These are phyloP conservation scores for Populus alba DNA, from an alignment of 345 rosid species.

Conservation along the genomic window DNA sequence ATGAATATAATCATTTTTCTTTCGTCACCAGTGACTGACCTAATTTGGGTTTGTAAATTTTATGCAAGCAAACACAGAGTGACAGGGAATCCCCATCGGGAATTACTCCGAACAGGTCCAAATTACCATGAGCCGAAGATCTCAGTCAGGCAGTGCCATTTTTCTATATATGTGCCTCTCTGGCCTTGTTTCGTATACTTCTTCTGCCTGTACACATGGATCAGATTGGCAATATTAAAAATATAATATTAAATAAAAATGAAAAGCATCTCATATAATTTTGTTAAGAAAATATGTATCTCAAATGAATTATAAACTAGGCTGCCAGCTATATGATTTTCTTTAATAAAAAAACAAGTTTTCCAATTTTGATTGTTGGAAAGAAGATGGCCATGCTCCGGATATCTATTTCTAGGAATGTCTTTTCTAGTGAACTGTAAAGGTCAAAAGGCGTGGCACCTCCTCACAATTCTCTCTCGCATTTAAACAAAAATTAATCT, in stretches of 20 bases:
- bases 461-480: no score
- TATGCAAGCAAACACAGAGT: neutral
- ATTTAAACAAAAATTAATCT: no score
- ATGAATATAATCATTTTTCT: no score
- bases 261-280: neutral
- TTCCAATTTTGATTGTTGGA: no score
- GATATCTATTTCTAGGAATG: no score
- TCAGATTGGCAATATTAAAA: neutral
- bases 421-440: no score
- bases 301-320: neutral
- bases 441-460: no score
- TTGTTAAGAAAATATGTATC: neutral
- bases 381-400: no score
- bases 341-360: neutral
- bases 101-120: slow-evolving; percentile 27
- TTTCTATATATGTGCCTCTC: slow-evolving; percentile 6
- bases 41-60: no score
- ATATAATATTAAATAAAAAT: neutral
- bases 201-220: no score
- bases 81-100: slow-evolving; percentile 44
- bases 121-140: slow-evolving; percentile 33
- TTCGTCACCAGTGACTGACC: no score
- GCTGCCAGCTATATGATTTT: slow-evolving; percentile 16
- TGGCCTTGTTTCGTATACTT: neutral
- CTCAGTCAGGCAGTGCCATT: slow-evolving; percentile 39